Conservation (phyloP, 2,329 filamentous ascomycete genomes). For the Thielaviopsis euricoi region DNA sequence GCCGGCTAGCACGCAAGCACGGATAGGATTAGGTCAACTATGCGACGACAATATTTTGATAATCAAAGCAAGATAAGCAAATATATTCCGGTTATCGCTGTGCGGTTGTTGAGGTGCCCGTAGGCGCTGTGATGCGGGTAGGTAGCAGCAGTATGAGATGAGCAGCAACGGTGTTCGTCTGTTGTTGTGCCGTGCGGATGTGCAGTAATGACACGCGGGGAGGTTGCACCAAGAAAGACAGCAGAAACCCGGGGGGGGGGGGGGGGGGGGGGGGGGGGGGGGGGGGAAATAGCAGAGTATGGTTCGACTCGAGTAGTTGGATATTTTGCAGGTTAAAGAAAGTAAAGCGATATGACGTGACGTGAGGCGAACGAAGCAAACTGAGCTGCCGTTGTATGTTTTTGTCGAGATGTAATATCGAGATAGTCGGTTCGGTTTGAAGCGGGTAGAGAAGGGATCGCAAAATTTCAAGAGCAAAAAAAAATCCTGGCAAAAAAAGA, state of each 20-base stretch:
- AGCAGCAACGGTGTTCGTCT: background rate
- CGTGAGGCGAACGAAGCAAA: background rate
- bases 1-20: too few relatives aligned
- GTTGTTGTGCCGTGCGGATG: background rate
- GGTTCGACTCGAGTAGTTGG: too few relatives aligned
- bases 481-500: background rate
- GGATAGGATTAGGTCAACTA: too few relatives aligned
- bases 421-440: slow-evolving; percentile 7
- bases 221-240: background rate
- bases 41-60: too few relatives aligned
- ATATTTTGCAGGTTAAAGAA: background rate
- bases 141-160: background rate
- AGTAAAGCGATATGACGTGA: background rate
- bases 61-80: too few relatives aligned
- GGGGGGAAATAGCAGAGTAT: too few relatives aligned
- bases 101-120: too few relatives aligned
- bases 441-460: slow-evolving; percentile 12
- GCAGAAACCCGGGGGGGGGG: background rate
- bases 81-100: too few relatives aligned
- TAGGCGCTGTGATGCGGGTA: too few relatives aligned
- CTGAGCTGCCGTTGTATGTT: too few relatives aligned
- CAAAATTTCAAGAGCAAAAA: slow-evolving; percentile 4
- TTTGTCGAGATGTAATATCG: background rate
- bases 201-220: background rate
- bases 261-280: too few relatives aligned